These are phyloP conservation scores for Udeniomyces megalosporus DNA, from an alignment of 768 basidiomycete genomes.

Conservation along the genomic window DNA sequence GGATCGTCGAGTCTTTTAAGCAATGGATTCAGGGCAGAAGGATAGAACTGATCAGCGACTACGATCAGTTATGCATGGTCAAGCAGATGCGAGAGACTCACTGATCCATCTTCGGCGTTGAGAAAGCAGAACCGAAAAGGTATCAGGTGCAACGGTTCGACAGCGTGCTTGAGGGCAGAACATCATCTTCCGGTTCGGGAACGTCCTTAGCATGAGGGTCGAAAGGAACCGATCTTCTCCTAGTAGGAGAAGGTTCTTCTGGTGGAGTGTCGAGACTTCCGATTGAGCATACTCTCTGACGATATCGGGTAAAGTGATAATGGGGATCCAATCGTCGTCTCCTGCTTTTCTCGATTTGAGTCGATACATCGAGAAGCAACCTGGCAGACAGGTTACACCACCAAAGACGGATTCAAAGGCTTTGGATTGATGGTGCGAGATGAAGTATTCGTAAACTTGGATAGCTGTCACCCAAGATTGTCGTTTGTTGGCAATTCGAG, in stretches of 20 bases:
- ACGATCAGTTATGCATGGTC: no score
- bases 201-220: conserved; percentile 85
- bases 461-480: conserved; percentile 97
- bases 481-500: conserved; percentile 94
- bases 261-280: conserved; percentile 83
- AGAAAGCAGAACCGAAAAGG: conserved; percentile 78
- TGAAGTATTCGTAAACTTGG: conserved; percentile 66
- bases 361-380: conserved; percentile 99
- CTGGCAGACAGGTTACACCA: conserved; percentile 95
- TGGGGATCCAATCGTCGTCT: conserved; percentile 93
- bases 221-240: conserved; percentile 99
- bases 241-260: conserved; percentile 89
- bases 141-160: conserved; percentile 88
- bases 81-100: no score
- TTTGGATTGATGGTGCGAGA: conserved; percentile 95
- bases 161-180: conserved; percentile 93
- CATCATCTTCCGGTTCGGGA: conserved; percentile 99
- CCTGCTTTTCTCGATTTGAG: conserved; percentile 75
- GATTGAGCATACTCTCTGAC: conserved; percentile 92
- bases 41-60: no score
- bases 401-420: conserved; percentile 98
- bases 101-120: conserved; percentile 97
- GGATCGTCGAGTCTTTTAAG: conserved; percentile 81
- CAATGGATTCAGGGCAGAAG: no score
- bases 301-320: conserved; percentile 92